Evolutionary conservation across 2,329 filamentous ascomycete genomes (phyloP), one percentile per base, ranked within the genome.

Genomic region (Neopestalotiopsis sp.): DNA sequence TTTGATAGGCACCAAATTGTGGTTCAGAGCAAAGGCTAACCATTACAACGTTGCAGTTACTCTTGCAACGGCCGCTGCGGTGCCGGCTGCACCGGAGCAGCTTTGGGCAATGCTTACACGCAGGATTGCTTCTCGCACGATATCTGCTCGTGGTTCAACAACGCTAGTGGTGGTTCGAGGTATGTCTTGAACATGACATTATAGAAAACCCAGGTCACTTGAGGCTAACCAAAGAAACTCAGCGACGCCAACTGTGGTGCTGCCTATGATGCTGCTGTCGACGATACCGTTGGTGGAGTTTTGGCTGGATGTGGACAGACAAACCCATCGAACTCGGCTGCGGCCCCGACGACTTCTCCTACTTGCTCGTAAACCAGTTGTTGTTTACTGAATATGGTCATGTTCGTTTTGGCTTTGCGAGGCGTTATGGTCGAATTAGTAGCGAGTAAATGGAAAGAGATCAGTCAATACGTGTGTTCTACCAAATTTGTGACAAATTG

Each of bases 121-220:
- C 84, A 85, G 69, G 82, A 86, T 64, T 86, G 84, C 72, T 86
- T 84, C 71, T 82, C 81, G 0, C 84, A 86, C 67, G 84, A 86
- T 63, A 81, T 86, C 13, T 86, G 84, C 73, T 85, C 83, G 4
- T 86, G 83, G 71, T 86, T 86, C 69, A 81, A 86, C 38, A 82
- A 81, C 65, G 83, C 84, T 1, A 81, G 76, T n/a, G 82, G 83
- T 7, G 84, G 84, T 2, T 76, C 82, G 0, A 83, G 79, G 84
- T 84, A 73, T 70, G 74, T 66, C 14, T 6, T 49, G 70, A 4
- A 7, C 17, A 17, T 28, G 4, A 34, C 13, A 1, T 49, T 2
- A 24, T 65, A 2, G 17, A 49, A 17, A 6, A 9, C 4, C 34
- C 34, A 0, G 13, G 4, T 14, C 24, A 13, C 59, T 17, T 3